Conservation (phyloP, 1,284 basidiomycete species). For the Ganoderma resinaceum region DNA sequence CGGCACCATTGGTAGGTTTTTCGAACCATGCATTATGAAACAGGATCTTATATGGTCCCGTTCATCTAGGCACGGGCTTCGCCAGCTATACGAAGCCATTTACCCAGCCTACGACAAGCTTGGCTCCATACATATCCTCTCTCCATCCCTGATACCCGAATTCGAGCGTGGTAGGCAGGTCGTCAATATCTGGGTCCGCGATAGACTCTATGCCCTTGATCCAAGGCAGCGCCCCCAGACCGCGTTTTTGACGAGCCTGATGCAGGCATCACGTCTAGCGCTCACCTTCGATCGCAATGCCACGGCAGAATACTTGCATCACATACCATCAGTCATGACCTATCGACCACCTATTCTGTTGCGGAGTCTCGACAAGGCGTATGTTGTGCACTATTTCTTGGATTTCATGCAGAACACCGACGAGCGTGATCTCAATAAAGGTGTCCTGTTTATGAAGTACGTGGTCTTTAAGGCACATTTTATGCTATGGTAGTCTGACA, state of each 20-base stretch:
- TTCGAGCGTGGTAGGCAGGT: conserved; percentile 43
- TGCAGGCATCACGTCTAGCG: conserved; percentile 36
- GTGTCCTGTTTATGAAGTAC: conserved; percentile 37
- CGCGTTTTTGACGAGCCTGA: conserved; percentile 26
- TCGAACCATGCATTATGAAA: not conserved
- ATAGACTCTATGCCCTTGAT: conserved; percentile 41
- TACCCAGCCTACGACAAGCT: conserved; percentile 33
- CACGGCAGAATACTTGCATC: conserved; percentile 26
- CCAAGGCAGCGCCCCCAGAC: conserved; percentile 13
- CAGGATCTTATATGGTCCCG: not conserved
- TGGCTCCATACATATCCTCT: conserved; percentile 39
- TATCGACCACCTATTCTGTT: conserved; percentile 11
- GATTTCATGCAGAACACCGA: conserved; percentile 35
- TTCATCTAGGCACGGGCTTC: conserved; percentile 33
- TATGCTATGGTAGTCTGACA: not conserved
- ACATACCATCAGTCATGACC: conserved; percentile 28
- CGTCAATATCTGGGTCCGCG: conserved; percentile 49
- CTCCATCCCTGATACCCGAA: conserved; percentile 45
- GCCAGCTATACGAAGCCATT: conserved; percentile 33
- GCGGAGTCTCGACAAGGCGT: conserved; percentile 26
- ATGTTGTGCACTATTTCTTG: conserved; percentile 48
- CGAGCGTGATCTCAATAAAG: conserved; percentile 36
- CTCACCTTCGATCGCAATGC: conserved; percentile 30
- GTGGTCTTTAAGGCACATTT: not conserved
- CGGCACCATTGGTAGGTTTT: conserved; percentile 32